Conservation (phyloP, 1,139 yeast species). For the Saccharomyces uvarum region DNA sequence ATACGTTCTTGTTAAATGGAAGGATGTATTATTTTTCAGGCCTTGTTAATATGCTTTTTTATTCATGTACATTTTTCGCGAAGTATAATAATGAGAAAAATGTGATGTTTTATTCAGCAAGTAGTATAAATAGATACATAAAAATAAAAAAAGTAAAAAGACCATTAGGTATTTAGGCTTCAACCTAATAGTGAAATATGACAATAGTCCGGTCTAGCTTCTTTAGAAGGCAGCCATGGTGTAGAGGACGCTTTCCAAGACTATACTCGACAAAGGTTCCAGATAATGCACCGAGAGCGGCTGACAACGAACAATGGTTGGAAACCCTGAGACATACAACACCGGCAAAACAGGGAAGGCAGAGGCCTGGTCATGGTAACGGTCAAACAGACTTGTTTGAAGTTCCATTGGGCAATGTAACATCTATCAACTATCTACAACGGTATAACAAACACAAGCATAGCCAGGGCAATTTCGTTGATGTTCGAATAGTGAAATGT, state of each 20-base stretch:
- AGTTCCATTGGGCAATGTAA: constrained; percentile 34
- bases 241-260: neutral
- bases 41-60: neutral
- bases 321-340: constrained; percentile 18
- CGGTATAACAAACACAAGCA: constrained; percentile 35
- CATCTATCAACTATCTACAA: constrained; percentile 25
- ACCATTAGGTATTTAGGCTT: neutral
- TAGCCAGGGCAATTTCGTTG: constrained; percentile 40
- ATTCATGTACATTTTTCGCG: neutral
- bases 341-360: neutral
- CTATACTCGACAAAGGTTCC: constrained; percentile 1
- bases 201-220: neutral
- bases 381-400: constrained; percentile 15
- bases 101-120: neutral
- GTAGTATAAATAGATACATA: neutral
- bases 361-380: neutral
- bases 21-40: neutral
- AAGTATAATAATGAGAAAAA: neutral
- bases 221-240: neutral
- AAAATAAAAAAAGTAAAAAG: neutral
- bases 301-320: constrained; percentile 44
- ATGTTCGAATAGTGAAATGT: constrained; percentile 60
- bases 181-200: neutral
- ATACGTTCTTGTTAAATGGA: neutral
- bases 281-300: constrained; percentile 42